phyloP scores from a whole-genome alignment of 2,329 filamentous ascomycete genomes.

The Pseudonectria buxi region DNA sequence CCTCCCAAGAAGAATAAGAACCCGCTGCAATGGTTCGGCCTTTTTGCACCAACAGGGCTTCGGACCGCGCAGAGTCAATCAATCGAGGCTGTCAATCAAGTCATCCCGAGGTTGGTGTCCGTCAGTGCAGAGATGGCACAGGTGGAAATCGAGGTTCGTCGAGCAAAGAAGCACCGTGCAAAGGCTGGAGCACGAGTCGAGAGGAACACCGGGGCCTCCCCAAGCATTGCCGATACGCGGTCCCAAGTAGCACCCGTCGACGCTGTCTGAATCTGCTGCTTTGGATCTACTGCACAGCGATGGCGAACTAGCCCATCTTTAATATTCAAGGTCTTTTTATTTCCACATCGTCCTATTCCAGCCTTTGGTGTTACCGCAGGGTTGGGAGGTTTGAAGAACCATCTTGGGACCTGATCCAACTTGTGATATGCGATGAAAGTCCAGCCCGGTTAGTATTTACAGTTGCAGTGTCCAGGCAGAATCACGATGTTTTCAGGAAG shows the following conservation, averaged over 20 bases:
- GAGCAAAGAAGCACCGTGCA: slow-evolving; percentile 49
- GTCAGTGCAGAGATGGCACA: slow-evolving; percentile 54
- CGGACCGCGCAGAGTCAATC: slow-evolving; percentile 55
- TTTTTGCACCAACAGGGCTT: slow-evolving; percentile 46
- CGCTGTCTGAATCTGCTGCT: slow-evolving; percentile 6
- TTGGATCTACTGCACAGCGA: not conserved
- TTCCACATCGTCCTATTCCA: no score
- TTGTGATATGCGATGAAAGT: no score
- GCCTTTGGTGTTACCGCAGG: no score
- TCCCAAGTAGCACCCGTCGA: slow-evolving; percentile 7
- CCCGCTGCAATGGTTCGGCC: slow-evolving; percentile 53
- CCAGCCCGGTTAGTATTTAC: no score
- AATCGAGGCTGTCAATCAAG: slow-evolving; percentile 45
- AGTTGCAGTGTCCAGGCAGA: no score
- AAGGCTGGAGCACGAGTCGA: slow-evolving; percentile 36
- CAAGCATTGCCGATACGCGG: slow-evolving; percentile 1
- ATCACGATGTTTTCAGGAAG: no score
- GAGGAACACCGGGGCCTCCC: slow-evolving; percentile 18
- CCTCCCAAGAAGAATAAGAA: slow-evolving; percentile 13
- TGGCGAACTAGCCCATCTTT: no score
- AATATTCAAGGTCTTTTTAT: no score
- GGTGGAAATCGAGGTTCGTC: slow-evolving; percentile 63
- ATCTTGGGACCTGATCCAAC: no score
- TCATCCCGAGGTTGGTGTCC: slow-evolving; percentile 51
- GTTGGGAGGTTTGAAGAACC: no score